Evolutionary conservation across 2,329 filamentous ascomycete genomes (phyloP), one percentile per base, ranked within the genome.

Genomic region (Talaromyces sp.): DNA sequence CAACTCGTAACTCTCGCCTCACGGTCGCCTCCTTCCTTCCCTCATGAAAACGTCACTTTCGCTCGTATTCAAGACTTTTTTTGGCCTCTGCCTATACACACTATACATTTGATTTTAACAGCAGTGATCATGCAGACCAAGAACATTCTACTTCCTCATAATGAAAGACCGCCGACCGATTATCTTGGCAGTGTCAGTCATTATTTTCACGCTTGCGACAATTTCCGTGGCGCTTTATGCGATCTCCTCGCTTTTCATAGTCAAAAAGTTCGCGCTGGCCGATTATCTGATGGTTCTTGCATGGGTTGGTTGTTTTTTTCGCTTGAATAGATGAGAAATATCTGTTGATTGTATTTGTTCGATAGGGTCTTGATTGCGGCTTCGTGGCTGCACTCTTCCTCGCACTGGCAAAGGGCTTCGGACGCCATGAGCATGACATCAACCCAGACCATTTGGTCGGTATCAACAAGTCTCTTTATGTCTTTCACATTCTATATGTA

Each of bases 271-370:
- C 11, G 27, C 3, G 32, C 48, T 57, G 17, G 26, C 43, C 6
- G 56, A 57, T 17, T 57, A 57, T 38, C 21, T 57, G 31, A 57
- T 57, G 56, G 41, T 57, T 14, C n/a, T 57, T 5, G 56, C 56
- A 50, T 57, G 56, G 56, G 56, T 57, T n/a, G n/a, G n/a, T n/a
- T n/a, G n/a, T n/a, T n/a, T n/a, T n/a, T n/a, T n/a, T n/a, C n/a
- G n/a, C n/a, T n/a, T n/a, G n/a, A n/a, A 11, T 12, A 26, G 12
- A 55, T 55, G n/a, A 38, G 19, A 43, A 55, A 11, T 12, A 26
- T 21, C 12, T 48, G 43, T 26, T 48, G 12, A 48, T 11, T 48
- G 43, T 10, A 3, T 35, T 8, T 10, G 27, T 21, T 52, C 48
- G 57, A 38, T 59, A 10, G 46, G 14, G 3, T 38, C 35, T 35